These are phyloP conservation scores for Aspergillus pseudoviridinutans DNA, from an alignment of 2,329 filamentous ascomycete genomes.

Conservation along the genomic window DNA sequence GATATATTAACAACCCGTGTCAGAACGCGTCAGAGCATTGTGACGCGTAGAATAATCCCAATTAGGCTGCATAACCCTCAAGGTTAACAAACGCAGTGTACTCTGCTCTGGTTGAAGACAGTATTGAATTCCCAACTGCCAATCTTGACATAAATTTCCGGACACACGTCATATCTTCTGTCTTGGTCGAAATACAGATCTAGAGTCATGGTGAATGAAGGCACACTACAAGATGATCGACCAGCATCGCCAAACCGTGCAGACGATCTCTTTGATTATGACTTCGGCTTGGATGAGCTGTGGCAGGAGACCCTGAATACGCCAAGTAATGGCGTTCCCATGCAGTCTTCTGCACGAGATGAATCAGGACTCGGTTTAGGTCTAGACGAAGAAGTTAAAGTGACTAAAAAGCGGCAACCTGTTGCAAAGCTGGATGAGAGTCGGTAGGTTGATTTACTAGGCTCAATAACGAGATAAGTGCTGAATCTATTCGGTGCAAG, in stretches of 20 bases:
- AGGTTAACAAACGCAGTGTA: not conserved
- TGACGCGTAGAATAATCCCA: not conserved
- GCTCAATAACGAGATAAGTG: not conserved
- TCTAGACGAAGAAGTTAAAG: slow-evolving; percentile 80
- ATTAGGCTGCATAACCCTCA: not conserved
- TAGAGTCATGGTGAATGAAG: slow-evolving; percentile 10
- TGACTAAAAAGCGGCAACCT: slow-evolving; percentile 72
- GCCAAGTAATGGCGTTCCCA: slow-evolving; percentile 16
- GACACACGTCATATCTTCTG: not conserved
- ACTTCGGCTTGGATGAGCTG: slow-evolving; percentile 55
- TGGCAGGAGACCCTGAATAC: slow-evolving; percentile 38
- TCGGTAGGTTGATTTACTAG: slow-evolving; percentile 46
- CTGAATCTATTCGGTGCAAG: slow-evolving; percentile 40
- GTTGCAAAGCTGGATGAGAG: slow-evolving; percentile 83
- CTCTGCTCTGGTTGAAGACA: not conserved
- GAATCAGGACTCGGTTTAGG: slow-evolving; percentile 61
- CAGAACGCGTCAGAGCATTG: not conserved
- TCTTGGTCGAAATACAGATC: not conserved
- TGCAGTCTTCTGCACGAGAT: slow-evolving; percentile 20
- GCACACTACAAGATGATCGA: slow-evolving; percentile 11
- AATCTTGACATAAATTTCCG: not conserved
- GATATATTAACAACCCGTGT: not conserved
- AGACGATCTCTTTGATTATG: slow-evolving; percentile 73
- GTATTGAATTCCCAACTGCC: not conserved
- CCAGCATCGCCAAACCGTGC: slow-evolving; percentile 44